phyloP scores from a whole-genome alignment of 805 yeast species.

The fission yeast (Schizosaccharomyces pombe) region DNA sequence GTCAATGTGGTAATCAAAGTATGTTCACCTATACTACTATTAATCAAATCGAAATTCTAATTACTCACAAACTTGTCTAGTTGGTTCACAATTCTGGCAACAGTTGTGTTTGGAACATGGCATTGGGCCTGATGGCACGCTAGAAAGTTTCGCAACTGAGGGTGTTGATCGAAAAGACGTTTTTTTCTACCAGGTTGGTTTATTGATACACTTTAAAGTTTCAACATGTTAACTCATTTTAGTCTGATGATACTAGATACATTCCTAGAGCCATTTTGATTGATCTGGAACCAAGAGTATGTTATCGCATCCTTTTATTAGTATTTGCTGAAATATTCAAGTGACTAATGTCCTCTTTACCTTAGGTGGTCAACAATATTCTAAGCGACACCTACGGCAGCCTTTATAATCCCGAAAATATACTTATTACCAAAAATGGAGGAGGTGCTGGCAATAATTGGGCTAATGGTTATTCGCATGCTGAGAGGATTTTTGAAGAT shows the following conservation, averaged over 20 bases:
- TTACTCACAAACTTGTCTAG: conserved; percentile 17
- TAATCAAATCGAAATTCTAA: background rate
- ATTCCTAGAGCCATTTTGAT: conserved; percentile 72
- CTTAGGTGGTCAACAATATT: conserved; percentile 41
- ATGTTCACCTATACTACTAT: background rate
- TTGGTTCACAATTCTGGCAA: conserved; percentile 80
- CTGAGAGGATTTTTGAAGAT: conserved; percentile 43
- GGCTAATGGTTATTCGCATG: conserved; percentile 73
- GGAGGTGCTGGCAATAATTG: conserved; percentile 92
- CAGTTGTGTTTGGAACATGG: conserved; percentile 78
- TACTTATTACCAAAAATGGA: conserved; percentile 58
- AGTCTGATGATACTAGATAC: conserved; percentile 48
- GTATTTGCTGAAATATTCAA: too few relatives aligned
- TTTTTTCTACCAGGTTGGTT: conserved; percentile 33
- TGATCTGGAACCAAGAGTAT: conserved; percentile 62
- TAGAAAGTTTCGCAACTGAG: conserved; percentile 13
- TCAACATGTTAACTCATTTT: background rate
- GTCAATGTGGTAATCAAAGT: conserved; percentile 79
- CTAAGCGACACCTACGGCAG: conserved; percentile 26
- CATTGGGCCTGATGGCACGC: conserved; percentile 39
- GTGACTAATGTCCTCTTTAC: too few relatives aligned
- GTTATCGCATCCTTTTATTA: too few relatives aligned
- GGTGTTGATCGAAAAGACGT: conserved; percentile 56
- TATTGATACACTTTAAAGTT: background rate
- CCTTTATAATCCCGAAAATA: conserved; percentile 62